These are phyloP conservation scores for Gautieria morchelliformis DNA, from an alignment of 768 basidiomycete genomes.

Conservation along the genomic window DNA sequence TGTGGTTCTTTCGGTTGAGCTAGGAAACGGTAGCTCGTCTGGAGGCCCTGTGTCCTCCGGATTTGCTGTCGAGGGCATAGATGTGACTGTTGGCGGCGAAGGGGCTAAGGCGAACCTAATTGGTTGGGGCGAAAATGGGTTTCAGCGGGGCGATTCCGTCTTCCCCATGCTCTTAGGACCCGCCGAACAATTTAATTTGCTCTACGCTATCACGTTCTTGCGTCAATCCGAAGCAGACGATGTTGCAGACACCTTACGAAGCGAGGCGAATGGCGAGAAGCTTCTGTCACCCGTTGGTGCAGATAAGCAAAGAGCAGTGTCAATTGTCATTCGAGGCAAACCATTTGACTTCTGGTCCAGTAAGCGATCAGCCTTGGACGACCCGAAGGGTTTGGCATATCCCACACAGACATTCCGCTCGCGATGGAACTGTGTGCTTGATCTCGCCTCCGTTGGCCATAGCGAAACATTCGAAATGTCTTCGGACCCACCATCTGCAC, in stretches of 20 bases:
- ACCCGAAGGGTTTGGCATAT: slow-evolving; percentile 27
- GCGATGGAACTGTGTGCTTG: slow-evolving; percentile 84
- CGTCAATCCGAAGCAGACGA: slow-evolving; percentile 41
- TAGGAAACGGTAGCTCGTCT: slow-evolving; percentile 54
- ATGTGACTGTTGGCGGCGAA: slow-evolving; percentile 65
- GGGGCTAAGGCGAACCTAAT: slow-evolving; percentile 41
- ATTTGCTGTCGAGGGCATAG: slow-evolving; percentile 68
- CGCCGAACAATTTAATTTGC: slow-evolving; percentile 76
- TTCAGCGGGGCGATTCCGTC: slow-evolving; percentile 22
- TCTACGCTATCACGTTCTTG: slow-evolving; percentile 83
- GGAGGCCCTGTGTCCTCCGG: slow-evolving; percentile 22
- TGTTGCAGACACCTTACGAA: slow-evolving; percentile 6
- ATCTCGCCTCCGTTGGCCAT: slow-evolving; percentile 41
- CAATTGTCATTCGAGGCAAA: slow-evolving; percentile 69
- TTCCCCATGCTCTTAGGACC: slow-evolving; percentile 70
- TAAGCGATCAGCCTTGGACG: background rate
- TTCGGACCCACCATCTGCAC: slow-evolving; percentile 19
- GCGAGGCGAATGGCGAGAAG: slow-evolving; percentile 7
- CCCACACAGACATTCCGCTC: slow-evolving; percentile 75
- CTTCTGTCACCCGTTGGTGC: slow-evolving; percentile 17
- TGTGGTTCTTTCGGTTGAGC: slow-evolving; percentile 83
- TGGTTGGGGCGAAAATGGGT: slow-evolving; percentile 36
- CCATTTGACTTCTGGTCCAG: slow-evolving; percentile 34
- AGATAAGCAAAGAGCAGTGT: slow-evolving; percentile 66
- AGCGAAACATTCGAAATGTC: slow-evolving; percentile 13